Percentiles rank a stretch among this genome's conserved stretches.
These are phyloP conservation scores for Erysimum cheiri DNA, from an alignment of 441 rosid species.

Conservation along the genomic window DNA sequence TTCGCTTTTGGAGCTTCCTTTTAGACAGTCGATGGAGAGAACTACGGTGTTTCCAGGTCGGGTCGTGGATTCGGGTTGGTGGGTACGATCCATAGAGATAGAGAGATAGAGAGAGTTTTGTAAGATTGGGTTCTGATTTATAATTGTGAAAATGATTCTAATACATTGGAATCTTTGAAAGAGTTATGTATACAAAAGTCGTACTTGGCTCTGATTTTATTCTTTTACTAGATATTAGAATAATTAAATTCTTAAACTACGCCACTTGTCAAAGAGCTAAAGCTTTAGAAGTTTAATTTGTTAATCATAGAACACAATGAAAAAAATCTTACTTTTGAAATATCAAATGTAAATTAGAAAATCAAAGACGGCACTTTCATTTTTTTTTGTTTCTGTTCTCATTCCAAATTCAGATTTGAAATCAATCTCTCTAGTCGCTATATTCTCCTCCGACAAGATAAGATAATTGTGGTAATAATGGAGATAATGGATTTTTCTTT, in stretches of 20 bases:
- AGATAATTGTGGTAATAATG: background rate
- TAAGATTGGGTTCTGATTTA: background rate
- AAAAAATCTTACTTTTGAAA: background rate
- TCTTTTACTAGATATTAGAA: constrained; percentile 4
- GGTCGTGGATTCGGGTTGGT: constrained; percentile 50
- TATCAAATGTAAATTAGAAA: background rate
- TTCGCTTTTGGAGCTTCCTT: constrained; percentile 84
- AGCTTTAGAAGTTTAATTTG: background rate
- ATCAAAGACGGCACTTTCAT: background rate
- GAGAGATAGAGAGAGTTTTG: constrained; percentile 5
- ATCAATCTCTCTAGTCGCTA: background rate
- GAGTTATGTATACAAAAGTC: constrained; percentile 24
- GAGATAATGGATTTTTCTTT: too few species aligned
- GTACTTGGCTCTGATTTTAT: constrained; percentile 32
- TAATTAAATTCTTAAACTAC: constrained; percentile 11
- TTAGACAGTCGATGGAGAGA: constrained; percentile 84
- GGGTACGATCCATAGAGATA: constrained; percentile 51
- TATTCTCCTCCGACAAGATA: background rate
- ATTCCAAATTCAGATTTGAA: background rate
- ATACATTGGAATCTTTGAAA: constrained; percentile 39
- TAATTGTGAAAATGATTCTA: constrained; percentile 25
- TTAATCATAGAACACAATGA: background rate
- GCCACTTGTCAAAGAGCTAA: background rate
- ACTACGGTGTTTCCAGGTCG: constrained; percentile 51
- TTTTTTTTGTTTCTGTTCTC: background rate